Conservation (phyloP, 2,329 filamentous ascomycete species). For the Claviceps digitariae region DNA sequence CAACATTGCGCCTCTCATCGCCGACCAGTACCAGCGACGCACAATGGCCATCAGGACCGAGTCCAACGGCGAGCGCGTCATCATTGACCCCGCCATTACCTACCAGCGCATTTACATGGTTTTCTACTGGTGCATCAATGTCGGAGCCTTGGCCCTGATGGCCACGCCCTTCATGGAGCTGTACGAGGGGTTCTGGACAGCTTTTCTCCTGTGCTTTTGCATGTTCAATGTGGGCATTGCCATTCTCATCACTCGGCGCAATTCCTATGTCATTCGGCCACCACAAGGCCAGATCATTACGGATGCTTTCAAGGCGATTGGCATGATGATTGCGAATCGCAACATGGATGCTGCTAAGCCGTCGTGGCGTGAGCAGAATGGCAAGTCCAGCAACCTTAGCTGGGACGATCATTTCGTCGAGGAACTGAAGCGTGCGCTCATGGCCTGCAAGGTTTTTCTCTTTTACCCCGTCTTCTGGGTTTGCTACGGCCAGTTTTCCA, state of each 20-base stretch:
- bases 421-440: conserved; percentile 49
- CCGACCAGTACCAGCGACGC: conserved; percentile 49
- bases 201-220: conserved; percentile 42
- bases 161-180: conserved; percentile 56
- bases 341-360: conserved; percentile 51
- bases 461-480: conserved; percentile 57
- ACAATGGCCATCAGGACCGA: conserved; percentile 35
- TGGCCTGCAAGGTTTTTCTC: conserved; percentile 60
- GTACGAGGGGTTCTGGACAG: conserved; percentile 54
- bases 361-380: conserved; percentile 43
- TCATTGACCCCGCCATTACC: conserved; percentile 54
- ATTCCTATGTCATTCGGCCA: conserved; percentile 36
- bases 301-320: conserved; percentile 42
- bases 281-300: conserved; percentile 51
- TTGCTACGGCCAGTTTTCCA: conserved; percentile 53
- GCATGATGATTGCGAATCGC: conserved; percentile 26
- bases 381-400: conserved; percentile 26
- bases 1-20: conserved; percentile 45
- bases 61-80: conserved; percentile 40
- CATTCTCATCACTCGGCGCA: conserved; percentile 33
- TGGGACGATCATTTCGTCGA: conserved; percentile 63
- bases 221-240: conserved; percentile 49
- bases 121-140: conserved; percentile 62
- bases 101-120: conserved; percentile 59
- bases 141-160: conserved; percentile 55